phyloP scores from a whole-genome alignment of 148 eudicot genomes.

The Salicornia ramosissima region DNA sequence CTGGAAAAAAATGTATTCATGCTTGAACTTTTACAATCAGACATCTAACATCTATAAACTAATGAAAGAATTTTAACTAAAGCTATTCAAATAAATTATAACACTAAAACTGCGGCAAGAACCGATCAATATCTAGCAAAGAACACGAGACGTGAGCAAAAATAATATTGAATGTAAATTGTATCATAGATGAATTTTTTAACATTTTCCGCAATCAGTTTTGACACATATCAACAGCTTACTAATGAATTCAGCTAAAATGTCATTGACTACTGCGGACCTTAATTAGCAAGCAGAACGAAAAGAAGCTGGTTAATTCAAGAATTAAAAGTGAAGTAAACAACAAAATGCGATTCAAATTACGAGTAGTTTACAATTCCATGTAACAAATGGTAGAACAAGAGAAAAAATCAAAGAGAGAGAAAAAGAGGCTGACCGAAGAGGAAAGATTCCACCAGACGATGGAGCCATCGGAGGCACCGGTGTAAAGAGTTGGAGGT shows the following conservation, averaged over 20 bases:
- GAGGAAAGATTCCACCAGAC: conserved; percentile 74
- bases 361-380: background rate
- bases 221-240: background rate
- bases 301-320: background rate
- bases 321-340: background rate
- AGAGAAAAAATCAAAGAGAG: background rate
- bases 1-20: too few relatives aligned
- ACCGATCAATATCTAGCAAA: background rate
- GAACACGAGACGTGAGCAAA: background rate
- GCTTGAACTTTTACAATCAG: too few relatives aligned
- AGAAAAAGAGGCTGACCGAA: conserved; percentile 16
- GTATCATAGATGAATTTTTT: too few relatives aligned
- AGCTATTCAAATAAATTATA: background rate
- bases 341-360: background rate
- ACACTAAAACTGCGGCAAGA: background rate
- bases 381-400: background rate
- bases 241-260: background rate
- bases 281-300: background rate
- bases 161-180: too few relatives aligned
- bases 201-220: background rate
- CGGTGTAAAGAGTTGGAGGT: conserved; percentile 87
- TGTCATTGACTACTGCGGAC: background rate
- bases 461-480: conserved; percentile 94
- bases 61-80: background rate
- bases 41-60: background rate